Evolutionary conservation across 164 flowering plant species (phyloP).

Genomic region (Vitis rupestris): DNA sequence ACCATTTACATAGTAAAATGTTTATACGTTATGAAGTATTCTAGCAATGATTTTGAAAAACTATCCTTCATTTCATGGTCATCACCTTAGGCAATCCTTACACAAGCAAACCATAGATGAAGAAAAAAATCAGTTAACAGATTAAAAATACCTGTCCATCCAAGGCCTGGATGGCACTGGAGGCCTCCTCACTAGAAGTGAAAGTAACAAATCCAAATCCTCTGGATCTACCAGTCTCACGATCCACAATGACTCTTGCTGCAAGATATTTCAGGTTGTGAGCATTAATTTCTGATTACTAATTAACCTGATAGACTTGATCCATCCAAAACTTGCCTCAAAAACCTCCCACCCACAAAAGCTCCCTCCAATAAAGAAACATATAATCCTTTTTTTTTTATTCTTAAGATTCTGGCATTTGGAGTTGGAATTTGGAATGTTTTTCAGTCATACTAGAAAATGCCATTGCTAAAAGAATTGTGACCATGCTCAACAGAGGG

Average conservation of each 20-base stretch:
- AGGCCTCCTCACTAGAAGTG: conserved; percentile 36
- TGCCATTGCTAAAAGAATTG: no score
- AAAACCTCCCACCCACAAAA: no score
- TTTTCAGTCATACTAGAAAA: no score
- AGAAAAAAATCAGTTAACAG: conserved; percentile 1
- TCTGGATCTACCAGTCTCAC: conserved; percentile 55
- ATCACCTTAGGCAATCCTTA: not conserved
- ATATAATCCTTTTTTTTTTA: no score
- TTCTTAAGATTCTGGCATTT: no score
- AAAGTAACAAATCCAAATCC: conserved; percentile 59
- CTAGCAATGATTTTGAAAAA: not conserved
- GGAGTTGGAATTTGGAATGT: no score
- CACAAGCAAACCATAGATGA: not conserved
- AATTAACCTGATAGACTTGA: not conserved
- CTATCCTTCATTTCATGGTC: not conserved
- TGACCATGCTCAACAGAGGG: no score
- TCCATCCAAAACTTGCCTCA: not conserved
- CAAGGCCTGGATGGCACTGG: conserved; percentile 58
- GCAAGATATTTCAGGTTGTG: conserved; percentile 1
- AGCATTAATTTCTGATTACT: not conserved
- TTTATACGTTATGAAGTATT: not conserved
- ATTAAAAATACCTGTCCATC: conserved; percentile 43
- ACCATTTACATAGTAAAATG: not conserved
- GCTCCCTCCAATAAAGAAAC: no score
- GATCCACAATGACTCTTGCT: conserved; percentile 49